Evolutionary conservation across 1,284 basidiomycete species (phyloP), one percentile per base, ranked within the genome.

Genomic region (Amanita bisporigera): DNA sequence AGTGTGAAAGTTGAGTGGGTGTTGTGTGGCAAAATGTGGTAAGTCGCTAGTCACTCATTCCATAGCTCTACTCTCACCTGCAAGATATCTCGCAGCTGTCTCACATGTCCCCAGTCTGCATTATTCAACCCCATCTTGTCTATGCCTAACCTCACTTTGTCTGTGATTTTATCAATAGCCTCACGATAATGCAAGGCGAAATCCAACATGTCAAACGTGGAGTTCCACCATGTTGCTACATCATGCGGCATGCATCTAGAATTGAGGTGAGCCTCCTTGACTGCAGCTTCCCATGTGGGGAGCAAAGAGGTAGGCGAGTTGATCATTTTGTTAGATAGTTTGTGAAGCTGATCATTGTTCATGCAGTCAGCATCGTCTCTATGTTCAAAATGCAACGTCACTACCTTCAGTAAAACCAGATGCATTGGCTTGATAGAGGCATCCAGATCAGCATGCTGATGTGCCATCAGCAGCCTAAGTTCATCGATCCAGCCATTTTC

Each of bases 111-210:
- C 68, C 68, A 69, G n/a, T 69, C 63, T n/a, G 62, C 45, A 21
- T 66, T 38, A 26, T 19, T 49, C n/a, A 81, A 61, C 71, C 79
- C 76, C n/a, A 54, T 12, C 21, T 54, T 29, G 21, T 29, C n/a
- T 26, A 54, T 11, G 14, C 52, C 52, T 29, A 54, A 26, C 26
- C 21, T 24, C 29, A 50, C 47, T 24, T 50, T 50, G 19, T 50
- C 21, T 15, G 52, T 54, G n/a, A 54, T 57, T 9, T 26, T 31
- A 29, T 57, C 31, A 19, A 57, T 36, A 7, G 12, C 54, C 26
- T n/a, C 31, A 29, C 31, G 29, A n/a, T 57, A 57, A 11, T 31
- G 29, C 31, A 57, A 57, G 26, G 54, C 31, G 9, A 40, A 40
- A 21, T 61, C 19, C 7, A 40, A 10, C n/a, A n/a, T n/a, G n/a